Base-by-base conservation (phyloP, 495 filamentous ascomycete species). In the Aspergillus homomorphus region DNA sequence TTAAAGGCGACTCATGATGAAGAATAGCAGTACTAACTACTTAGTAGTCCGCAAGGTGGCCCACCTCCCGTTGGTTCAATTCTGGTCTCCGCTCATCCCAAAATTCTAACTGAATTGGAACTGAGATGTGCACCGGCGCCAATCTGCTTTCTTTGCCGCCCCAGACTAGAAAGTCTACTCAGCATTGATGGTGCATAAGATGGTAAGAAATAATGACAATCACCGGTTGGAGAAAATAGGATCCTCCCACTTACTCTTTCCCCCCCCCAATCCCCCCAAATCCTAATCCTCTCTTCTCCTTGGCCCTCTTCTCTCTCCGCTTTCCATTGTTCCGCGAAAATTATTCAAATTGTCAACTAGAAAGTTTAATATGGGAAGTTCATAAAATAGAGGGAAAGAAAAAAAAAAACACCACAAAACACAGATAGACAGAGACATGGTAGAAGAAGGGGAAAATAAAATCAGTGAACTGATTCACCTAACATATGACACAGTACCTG, bases 51-150 rank as follows among this genome's bases (percentile, higher is more conserved):
- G 18, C 45, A 46, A 16, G 45, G 43, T 28, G 54, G 59, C 54
- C 60, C 64, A 61, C 60, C 64, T 59, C 23, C 62, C 57, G 54
- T 45, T 57, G 45, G 33, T 7, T 38, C 9, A 4, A 9, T 28
- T 28, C 26, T 38, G 33, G 50, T 55, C 55, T 59, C 51, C 54
- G 54, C 46, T 51, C 15, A n/a, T 51, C 44, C 33, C 42, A 55
- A 24, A 28, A 30, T 55, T 55, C 52, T 41, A 55, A 51, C 24
- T 57, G 24, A 30, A 9, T 50, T 43, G 45, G 59, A 60, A 62
- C 54, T 58, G 60, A 59, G 56, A 57, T 62, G 54, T 58, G 53
- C 59, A 61, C 61, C 50, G 44, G 57, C 45, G 61, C 56, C 56
- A 63, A 59, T 56, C 45, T 62, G 56, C 16, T 48, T 59, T 51